Conservation (phyloP, 768 basidiomycete species). For the Zangia roseola region DNA sequence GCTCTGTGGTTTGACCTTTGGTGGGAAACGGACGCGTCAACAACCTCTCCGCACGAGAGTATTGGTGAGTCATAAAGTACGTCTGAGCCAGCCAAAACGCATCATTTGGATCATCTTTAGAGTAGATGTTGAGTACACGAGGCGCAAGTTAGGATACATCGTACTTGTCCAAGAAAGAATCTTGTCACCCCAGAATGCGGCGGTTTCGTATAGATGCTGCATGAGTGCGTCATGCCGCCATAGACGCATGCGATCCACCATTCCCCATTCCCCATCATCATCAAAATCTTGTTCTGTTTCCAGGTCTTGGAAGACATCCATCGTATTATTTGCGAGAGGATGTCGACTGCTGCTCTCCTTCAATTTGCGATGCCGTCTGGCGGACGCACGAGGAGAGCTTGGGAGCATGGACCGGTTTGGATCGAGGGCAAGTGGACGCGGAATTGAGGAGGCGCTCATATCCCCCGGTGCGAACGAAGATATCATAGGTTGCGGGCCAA, state of each 20-base stretch:
- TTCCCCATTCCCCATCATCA: constrained; percentile 73
- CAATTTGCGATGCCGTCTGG: constrained; percentile 51
- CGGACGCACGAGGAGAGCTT: constrained; percentile 71
- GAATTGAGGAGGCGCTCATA: constrained; percentile 55
- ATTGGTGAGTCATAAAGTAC: constrained; percentile 94
- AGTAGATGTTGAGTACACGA: constrained; percentile 2
- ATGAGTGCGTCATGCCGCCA: constrained; percentile 98
- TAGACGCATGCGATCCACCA: constrained; percentile 92
- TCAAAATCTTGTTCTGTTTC: constrained; percentile 57
- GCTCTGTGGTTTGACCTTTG: constrained; percentile 40
- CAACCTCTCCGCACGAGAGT: constrained; percentile 89
- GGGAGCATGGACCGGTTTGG: constrained; percentile 79
- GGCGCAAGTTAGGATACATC: constrained; percentile 32
- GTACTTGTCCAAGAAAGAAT: constrained; percentile 93
- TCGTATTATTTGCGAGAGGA: constrained; percentile 75
- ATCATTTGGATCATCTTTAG: constrained; percentile 88
- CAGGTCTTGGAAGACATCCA: constrained; percentile 73
- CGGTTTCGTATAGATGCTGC: constrained; percentile 97
- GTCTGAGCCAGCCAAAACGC: constrained; percentile 99
- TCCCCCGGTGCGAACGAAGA: constrained; percentile 69
- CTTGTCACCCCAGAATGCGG: constrained; percentile 98
- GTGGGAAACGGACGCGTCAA: constrained; percentile 83
- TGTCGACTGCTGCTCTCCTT: constrained; percentile 59
- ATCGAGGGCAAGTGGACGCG: constrained; percentile 61
- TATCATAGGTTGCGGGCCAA: constrained; percentile 74